Evolutionary conservation across 2,329 filamentous ascomycete species (phyloP).

Genomic region (Ilyonectria sp.): DNA sequence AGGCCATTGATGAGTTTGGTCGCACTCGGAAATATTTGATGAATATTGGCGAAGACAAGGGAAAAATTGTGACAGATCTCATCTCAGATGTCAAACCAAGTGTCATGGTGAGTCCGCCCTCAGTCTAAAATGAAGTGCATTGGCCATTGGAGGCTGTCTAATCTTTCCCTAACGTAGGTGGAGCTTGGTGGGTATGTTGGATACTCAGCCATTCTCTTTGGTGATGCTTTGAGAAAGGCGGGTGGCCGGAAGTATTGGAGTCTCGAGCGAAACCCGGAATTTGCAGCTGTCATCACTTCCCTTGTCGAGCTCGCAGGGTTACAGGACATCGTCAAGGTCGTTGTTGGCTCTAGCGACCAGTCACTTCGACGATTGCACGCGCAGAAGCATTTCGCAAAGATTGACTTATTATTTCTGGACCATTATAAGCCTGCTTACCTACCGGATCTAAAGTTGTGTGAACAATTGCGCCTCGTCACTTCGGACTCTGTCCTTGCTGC

Average conservation of each 20-base stretch:
- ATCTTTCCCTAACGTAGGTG: conserved; percentile 56
- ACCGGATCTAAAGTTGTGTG: conserved; percentile 82
- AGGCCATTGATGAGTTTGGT: conserved; percentile 78
- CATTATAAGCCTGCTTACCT: conserved; percentile 85
- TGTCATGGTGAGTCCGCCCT: conserved; percentile 66
- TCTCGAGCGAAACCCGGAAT: conserved; percentile 81
- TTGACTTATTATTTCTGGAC: conserved; percentile 85
- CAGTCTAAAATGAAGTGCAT: not conserved
- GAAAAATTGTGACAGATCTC: conserved; percentile 77
- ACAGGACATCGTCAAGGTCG: conserved; percentile 76
- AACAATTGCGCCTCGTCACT: conserved; percentile 76
- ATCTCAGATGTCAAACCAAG: conserved; percentile 77
- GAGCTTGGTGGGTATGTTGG: conserved; percentile 87
- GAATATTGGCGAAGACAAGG: conserved; percentile 85
- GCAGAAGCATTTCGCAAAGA: conserved; percentile 67
- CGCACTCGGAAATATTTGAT: conserved; percentile 79
- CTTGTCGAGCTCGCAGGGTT: conserved; percentile 82
- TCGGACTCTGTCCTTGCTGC: conserved; percentile 76
- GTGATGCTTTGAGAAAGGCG: conserved; percentile 73
- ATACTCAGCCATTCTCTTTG: conserved; percentile 86
- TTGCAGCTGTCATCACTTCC: conserved; percentile 77
- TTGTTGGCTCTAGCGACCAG: conserved; percentile 77
- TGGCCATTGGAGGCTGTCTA: too few relatives aligned
- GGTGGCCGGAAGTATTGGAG: conserved; percentile 79
- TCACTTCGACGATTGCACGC: conserved; percentile 73